Evolutionary conservation across 176 grass and related monocot genomes (phyloP), one percentile per base, ranked within the genome.

Genomic region (Rhynchospora tenuis): DNA sequence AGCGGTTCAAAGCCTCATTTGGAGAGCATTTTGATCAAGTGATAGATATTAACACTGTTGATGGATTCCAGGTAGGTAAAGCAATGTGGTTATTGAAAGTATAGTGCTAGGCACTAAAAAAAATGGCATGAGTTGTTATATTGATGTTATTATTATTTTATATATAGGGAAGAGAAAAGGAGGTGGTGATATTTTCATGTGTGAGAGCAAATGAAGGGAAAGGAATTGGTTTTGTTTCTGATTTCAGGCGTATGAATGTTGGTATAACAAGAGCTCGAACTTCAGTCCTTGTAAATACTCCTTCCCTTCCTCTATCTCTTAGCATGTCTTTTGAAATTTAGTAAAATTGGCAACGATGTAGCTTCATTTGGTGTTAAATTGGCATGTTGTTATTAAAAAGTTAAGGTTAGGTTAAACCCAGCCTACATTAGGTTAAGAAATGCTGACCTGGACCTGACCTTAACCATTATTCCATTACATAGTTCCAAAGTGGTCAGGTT

Each of bases 161-260:
- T 61, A 54, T 50, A 22, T 65, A 98, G 95, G 95, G 95, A 5
- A 89, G 95, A 73, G 95, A 98, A 87, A 98, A 94, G 81, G 95
- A 98, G 44, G 80, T 94, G 77, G 90, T 94, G 74, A 90, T 98
- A 75, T 94, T 98, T 87, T 93, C 95, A 64, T 98, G 95, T 84
- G 95, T 98, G 76, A 88, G 95, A 90, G 90, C 90, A 81, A 94
- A 94, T 66, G 73, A 89, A 82, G 88, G 87, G 69, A 90, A 93
- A 90, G 91, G 88, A 29, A 98, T 98, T 78, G 95, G 95, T 10
- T 98, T 98, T 81, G 86, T 98, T 87, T 79, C 86, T 84, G 95
- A 98, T 88, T 94, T 94, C 56, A 86, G 95, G 55, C 83, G 95
- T 91, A 98, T 98, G 95, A 98, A 98, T 87, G 95, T 98, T 59